A percentile compares a stretch with the other conserved stretches of the same genome.
These are phyloP conservation scores for Rhodotorula kratochvilovae DNA, from an alignment of 768 basidiomycete species.

Conservation along the genomic window DNA sequence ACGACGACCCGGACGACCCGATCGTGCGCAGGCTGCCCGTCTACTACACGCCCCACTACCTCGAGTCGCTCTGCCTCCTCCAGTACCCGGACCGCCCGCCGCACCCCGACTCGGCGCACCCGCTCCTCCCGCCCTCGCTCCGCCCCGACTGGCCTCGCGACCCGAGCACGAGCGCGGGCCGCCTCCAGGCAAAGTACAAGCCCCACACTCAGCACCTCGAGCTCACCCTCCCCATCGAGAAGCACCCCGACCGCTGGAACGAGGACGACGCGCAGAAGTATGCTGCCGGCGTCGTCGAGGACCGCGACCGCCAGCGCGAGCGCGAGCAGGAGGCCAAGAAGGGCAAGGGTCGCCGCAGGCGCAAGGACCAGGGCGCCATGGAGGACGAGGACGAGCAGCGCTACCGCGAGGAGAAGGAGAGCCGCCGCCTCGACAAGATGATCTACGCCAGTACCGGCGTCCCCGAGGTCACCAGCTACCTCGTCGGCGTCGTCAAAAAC, in stretches of 20 bases:
- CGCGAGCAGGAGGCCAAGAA: slow-evolving; percentile 22
- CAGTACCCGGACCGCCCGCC: slow-evolving; percentile 45
- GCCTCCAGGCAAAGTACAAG: slow-evolving; percentile 42
- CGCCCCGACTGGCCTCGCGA: slow-evolving; percentile 35
- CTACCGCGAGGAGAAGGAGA: slow-evolving; percentile 27
- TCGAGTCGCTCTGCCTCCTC: slow-evolving; percentile 42
- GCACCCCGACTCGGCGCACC: slow-evolving; percentile 39
- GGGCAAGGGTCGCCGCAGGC: slow-evolving; percentile 29
- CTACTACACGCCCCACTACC: slow-evolving; percentile 42
- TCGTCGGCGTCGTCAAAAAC: slow-evolving; percentile 44
- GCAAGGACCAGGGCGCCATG: not conserved
- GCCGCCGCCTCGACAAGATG: slow-evolving; percentile 37
- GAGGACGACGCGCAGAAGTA: slow-evolving; percentile 36
- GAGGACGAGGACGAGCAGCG: slow-evolving; percentile 24
- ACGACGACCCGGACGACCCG: slow-evolving; percentile 39
- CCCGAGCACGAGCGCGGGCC: slow-evolving; percentile 2
- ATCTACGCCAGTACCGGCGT: slow-evolving; percentile 40
- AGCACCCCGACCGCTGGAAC: slow-evolving; percentile 39
- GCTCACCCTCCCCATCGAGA: slow-evolving; percentile 42
- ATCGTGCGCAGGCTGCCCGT: slow-evolving; percentile 43
- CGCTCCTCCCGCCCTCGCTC: slow-evolving; percentile 40
- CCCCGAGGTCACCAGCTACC: slow-evolving; percentile 45
- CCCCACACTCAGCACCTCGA: slow-evolving; percentile 41
- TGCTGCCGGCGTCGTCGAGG: slow-evolving; percentile 33
- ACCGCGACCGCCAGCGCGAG: slow-evolving; percentile 27